phyloP scores from a whole-genome alignment of 164 flowering plant genomes.

The Houttuynia cordata region DNA sequence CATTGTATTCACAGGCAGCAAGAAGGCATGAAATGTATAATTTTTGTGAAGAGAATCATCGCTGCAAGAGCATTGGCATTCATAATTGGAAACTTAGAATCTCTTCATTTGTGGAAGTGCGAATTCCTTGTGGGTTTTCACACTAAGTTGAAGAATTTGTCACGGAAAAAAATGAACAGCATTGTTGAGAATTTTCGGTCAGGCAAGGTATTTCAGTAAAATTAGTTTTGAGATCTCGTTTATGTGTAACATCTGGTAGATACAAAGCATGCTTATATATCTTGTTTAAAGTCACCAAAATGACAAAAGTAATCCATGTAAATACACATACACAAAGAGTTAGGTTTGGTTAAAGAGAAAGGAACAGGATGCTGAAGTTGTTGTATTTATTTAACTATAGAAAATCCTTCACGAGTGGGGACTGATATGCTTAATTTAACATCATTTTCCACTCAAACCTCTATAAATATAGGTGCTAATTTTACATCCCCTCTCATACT shows the following conservation, averaged over 20 bases:
- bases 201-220: constrained; percentile 49
- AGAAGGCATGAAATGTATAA: constrained; percentile 72
- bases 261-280: too few species aligned
- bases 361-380: too few species aligned
- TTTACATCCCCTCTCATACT: too few species aligned
- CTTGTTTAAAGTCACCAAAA: too few species aligned
- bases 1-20: constrained; percentile 37
- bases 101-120: constrained; percentile 63
- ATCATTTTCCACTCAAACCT: too few species aligned
- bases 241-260: not conserved
- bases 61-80: constrained; percentile 65
- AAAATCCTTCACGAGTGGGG: too few species aligned
- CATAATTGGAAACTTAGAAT: constrained; percentile 45
- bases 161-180: constrained; percentile 51
- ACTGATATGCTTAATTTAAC: too few species aligned
- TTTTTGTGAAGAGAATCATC: constrained; percentile 84
- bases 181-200: constrained; percentile 70
- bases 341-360: too few species aligned
- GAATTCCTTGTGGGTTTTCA: constrained; percentile 73
- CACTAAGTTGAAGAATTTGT: constrained; percentile 54
- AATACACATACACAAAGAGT: too few species aligned
- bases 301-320: too few species aligned
- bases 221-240: not conserved
- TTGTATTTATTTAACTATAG: too few species aligned
- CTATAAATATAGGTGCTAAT: too few species aligned